Evolutionary conservation across 192 early-diverging fungal genomes (phyloP), one percentile per base, ranked within the genome.

Genomic region (Backusella parvicylindrica): DNA sequence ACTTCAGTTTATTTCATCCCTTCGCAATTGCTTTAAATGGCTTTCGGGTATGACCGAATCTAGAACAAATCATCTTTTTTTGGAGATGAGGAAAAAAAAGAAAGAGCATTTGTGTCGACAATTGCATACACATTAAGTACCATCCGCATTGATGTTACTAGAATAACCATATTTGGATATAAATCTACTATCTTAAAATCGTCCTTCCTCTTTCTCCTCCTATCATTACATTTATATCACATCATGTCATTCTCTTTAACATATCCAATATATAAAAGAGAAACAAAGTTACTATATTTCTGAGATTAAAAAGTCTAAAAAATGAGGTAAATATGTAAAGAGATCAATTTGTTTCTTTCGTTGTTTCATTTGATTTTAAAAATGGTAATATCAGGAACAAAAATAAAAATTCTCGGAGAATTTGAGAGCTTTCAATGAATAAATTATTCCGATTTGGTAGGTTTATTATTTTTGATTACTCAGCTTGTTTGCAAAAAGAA

Each of bases 311-410:
- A 3, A n/a, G n/a, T n/a, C 3, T 60, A 26, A 60, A 60, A 60
- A 43, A 16, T n/a, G n/a, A 60, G 53, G 21, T 56, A 53, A 26
- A 23, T 53, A 53, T 47, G 43, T 56, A 56, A 56, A 26, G 23
- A 56, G 50, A 12, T 60, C 53, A 60, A 60, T 60, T 60, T 28
- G 8, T 60, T 60, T 60, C 23, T 60, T 28, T 12, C 11, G 53
- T 60, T 60, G 53, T 60, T 60, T 60, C 53, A 28, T 60, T 28
- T 26, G 53, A 60, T 60, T 60, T 60, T n/a, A n/a, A n/a, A 60
- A 60, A 60, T 60, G 53, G 53, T 60, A 60, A 60, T 28, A 26
- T 60, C 53, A 60, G 53, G 53, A 60, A 60, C 53, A 60, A 60
- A 60, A 26, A 60, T 13, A 28, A 13, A 60, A 4, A 28, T 13